These are phyloP conservation scores for Penicillium taxi DNA, from an alignment of 495 filamentous ascomycete genomes.

Conservation along the genomic window DNA sequence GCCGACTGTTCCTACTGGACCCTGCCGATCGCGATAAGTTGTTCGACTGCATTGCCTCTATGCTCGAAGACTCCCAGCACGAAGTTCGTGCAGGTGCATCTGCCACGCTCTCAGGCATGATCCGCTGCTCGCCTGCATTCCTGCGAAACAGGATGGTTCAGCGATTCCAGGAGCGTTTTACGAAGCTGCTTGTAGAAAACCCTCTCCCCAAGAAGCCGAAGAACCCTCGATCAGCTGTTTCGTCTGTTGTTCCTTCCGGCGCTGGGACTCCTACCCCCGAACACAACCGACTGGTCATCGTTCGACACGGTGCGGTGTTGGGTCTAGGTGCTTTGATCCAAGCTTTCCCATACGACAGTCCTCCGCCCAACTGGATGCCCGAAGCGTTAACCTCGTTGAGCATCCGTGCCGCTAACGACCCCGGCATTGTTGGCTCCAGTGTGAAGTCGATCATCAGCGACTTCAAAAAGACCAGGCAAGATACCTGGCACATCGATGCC, in stretches of 20 bases:
- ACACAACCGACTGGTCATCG: constrained; percentile 68
- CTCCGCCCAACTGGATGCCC: constrained; percentile 89
- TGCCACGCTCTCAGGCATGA: constrained; percentile 92
- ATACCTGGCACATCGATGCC: constrained; percentile 96
- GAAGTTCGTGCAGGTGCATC: constrained; percentile 92
- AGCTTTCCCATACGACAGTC: constrained; percentile 94
- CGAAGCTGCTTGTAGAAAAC: constrained; percentile 63
- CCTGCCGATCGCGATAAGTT: constrained; percentile 64
- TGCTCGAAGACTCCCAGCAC: constrained; percentile 86
- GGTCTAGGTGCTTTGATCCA: constrained; percentile 86
- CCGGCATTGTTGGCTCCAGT: constrained; percentile 90
- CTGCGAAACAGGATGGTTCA: constrained; percentile 70
- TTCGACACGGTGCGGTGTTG: constrained; percentile 83
- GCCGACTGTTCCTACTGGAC: constrained; percentile 89
- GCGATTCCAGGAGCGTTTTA: constrained; percentile 71
- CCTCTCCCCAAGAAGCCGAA: constrained; percentile 72
- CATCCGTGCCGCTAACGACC: constrained; percentile 74
- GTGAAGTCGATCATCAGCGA: constrained; percentile 94
- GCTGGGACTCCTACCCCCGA: constrained; percentile 75
- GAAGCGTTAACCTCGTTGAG: constrained; percentile 85
- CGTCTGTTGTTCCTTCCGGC: constrained; percentile 45
- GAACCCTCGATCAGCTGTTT: constrained; percentile 26
- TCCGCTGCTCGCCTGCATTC: constrained; percentile 83
- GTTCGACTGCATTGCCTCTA: constrained; percentile 83
- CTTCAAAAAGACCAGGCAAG: constrained; percentile 99